These are phyloP conservation scores for Pestalotiopsis fici DNA, from an alignment of 2,329 filamentous ascomycete species.

Conservation along the genomic window DNA sequence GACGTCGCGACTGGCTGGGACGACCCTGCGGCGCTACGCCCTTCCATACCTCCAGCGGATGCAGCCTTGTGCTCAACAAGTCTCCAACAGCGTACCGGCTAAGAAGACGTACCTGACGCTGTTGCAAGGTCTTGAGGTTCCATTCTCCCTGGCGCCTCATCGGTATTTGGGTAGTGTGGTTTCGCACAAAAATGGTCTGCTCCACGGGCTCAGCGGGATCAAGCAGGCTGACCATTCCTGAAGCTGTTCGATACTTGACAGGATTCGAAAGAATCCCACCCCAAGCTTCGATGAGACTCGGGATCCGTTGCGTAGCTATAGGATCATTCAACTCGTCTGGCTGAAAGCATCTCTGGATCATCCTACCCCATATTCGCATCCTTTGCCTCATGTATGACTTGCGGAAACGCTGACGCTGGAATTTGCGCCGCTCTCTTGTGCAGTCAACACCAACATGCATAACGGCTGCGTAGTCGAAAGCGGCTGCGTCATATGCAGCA, in stretches of 20 bases:
- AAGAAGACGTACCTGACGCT: neutral
- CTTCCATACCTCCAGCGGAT: slow-evolving; percentile 15
- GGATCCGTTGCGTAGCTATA: slow-evolving; percentile 30
- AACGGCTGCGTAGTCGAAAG: slow-evolving; percentile 24
- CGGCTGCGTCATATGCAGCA: slow-evolving; percentile 22
- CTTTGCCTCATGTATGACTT: slow-evolving; percentile 33
- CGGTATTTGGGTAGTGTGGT: slow-evolving; percentile 5
- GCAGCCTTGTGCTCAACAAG: slow-evolving; percentile 12
- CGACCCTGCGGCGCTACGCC: neutral
- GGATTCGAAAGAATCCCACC: slow-evolving; percentile 41
- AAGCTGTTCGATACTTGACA: slow-evolving; percentile 34
- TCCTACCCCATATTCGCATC: slow-evolving; percentile 27
- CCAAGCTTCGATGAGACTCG: slow-evolving; percentile 48
- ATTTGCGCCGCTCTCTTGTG: slow-evolving; percentile 15
- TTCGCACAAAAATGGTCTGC: slow-evolving; percentile 14
- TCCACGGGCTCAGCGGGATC: slow-evolving; percentile 19
- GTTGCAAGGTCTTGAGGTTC: neutral
- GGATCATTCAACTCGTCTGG: slow-evolving; percentile 10
- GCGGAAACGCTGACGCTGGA: slow-evolving; percentile 24
- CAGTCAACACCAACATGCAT: slow-evolving; percentile 21
- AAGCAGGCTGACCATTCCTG: slow-evolving; percentile 39
- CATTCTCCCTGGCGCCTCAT: slow-evolving; percentile 7
- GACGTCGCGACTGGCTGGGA: neutral
- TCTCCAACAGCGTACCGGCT: slow-evolving; percentile 18
- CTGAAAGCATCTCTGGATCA: slow-evolving; percentile 15